Evolutionary conservation across 352 stramenopile species (phyloP).

Genomic region (Phytophthora macrochlamydospora): DNA sequence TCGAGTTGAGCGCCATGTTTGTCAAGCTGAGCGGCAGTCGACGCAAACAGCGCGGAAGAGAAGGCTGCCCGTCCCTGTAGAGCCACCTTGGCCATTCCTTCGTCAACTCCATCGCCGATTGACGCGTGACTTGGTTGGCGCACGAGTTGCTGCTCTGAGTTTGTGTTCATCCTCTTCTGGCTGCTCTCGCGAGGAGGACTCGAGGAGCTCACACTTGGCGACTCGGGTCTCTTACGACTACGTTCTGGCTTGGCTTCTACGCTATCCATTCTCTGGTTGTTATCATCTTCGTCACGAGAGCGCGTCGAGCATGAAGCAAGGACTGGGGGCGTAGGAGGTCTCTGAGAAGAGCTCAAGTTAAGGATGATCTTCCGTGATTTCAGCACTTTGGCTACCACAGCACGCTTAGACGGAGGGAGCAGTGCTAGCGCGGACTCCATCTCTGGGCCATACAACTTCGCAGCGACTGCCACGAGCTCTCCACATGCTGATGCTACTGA

Average conservation of each 20-base stretch:
- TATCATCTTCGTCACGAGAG: conserved; percentile 25
- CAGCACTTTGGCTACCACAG: conserved; percentile 54
- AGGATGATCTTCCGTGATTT: conserved; percentile 65
- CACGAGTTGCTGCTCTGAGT: neutral
- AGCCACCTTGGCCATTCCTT: neutral
- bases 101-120: conserved; percentile 1
- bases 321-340: conserved; percentile 12
- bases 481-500: conserved; percentile 59
- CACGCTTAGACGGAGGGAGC: conserved; percentile 63
- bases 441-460: conserved; percentile 53
- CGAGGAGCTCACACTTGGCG: conserved; percentile 44
- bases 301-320: conserved; percentile 11
- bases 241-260: conserved; percentile 26
- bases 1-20: conserved; percentile 40
- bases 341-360: conserved; percentile 23
- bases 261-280: conserved; percentile 21
- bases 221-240: conserved; percentile 58
- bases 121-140: neutral
- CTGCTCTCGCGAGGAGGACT: conserved; percentile 41
- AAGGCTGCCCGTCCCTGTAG: conserved; percentile 1
- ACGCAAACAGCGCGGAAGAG: conserved; percentile 13
- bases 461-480: conserved; percentile 57
- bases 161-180: conserved; percentile 55
- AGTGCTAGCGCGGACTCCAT: conserved; percentile 59
- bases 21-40: neutral